Evolutionary conservation across 768 basidiomycete genomes (phyloP).

Genomic region (Tulasnella sp.): DNA sequence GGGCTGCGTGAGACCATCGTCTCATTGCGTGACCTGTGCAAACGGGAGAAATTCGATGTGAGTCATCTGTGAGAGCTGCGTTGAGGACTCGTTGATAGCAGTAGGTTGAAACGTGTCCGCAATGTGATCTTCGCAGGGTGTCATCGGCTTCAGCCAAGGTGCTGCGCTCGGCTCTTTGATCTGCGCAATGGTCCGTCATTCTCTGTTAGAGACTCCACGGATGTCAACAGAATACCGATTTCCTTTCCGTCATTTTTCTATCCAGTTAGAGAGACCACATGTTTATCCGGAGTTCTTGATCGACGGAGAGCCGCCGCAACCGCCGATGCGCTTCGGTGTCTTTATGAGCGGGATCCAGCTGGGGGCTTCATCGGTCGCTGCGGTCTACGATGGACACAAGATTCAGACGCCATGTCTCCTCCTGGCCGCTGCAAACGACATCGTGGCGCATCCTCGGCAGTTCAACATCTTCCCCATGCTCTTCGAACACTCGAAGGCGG

Average conservation of each 20-base stretch:
- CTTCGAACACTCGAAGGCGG: not conserved
- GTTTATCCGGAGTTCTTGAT: constrained; percentile 47
- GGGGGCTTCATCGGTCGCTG: constrained; percentile 22
- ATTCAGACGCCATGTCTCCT: constrained; percentile 65
- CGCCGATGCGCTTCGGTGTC: constrained; percentile 65
- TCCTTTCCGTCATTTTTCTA: too few relatives aligned
- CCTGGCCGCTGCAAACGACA: constrained; percentile 63
- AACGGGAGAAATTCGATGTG: constrained; percentile 3
- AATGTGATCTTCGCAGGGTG: too few relatives aligned
- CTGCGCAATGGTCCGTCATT: constrained; percentile 3
- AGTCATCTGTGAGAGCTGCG: too few relatives aligned
- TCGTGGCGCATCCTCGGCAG: constrained; percentile 41
- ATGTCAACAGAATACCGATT: too few relatives aligned
- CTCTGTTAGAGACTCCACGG: too few relatives aligned
- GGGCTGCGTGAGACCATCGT: not conserved
- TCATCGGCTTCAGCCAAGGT: constrained; percentile 7
- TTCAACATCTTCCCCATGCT: not conserved
- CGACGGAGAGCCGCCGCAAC: constrained; percentile 55
- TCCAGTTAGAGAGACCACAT: constrained; percentile 43
- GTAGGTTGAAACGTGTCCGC: too few relatives aligned
- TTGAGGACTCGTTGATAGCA: too few relatives aligned
- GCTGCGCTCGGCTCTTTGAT: constrained; percentile 3
- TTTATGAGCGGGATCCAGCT: constrained; percentile 60
- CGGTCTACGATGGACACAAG: constrained; percentile 35
- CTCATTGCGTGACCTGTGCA: not conserved